These are phyloP conservation scores for Collybia sordida DNA, from an alignment of 768 basidiomycete species.

Conservation along the genomic window DNA sequence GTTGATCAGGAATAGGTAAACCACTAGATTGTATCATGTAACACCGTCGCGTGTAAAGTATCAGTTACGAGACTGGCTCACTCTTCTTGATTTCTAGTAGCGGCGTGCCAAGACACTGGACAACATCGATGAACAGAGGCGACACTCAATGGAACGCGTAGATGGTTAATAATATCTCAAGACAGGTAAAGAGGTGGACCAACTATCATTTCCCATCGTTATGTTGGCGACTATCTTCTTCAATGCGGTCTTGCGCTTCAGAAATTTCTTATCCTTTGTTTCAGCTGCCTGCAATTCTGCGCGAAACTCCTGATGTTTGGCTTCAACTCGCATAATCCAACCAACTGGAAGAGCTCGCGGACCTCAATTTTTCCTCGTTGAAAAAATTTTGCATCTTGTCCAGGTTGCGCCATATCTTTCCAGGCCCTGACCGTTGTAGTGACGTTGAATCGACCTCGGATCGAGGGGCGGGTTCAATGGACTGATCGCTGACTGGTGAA, in stretches of 20 bases:
- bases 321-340: not conserved
- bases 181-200: constrained; percentile 33
- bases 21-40: constrained; percentile 57
- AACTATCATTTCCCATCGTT: constrained; percentile 99
- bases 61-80: constrained; percentile 35
- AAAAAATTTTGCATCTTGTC: constrained; percentile 92
- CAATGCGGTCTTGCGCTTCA: constrained; percentile 89
- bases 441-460: no score
- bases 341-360: constrained; percentile 11
- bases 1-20: constrained; percentile 95
- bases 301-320: constrained; percentile 70
- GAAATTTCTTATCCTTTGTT: constrained; percentile 94
- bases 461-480: no score
- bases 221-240: constrained; percentile 99
- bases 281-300: constrained; percentile 89
- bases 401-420: constrained; percentile 48
- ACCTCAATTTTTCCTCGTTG: constrained; percentile 92
- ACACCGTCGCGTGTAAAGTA: no score
- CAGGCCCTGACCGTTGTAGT: no score
- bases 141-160: constrained; percentile 62
- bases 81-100: constrained; percentile 99
- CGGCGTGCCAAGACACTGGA: constrained; percentile 93
- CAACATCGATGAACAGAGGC: constrained; percentile 90
- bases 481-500: no score
- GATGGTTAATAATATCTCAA: constrained; percentile 18